These are phyloP conservation scores for Sugiyamaella pinicola DNA, from an alignment of 1,139 yeast species.

Conservation along the genomic window DNA sequence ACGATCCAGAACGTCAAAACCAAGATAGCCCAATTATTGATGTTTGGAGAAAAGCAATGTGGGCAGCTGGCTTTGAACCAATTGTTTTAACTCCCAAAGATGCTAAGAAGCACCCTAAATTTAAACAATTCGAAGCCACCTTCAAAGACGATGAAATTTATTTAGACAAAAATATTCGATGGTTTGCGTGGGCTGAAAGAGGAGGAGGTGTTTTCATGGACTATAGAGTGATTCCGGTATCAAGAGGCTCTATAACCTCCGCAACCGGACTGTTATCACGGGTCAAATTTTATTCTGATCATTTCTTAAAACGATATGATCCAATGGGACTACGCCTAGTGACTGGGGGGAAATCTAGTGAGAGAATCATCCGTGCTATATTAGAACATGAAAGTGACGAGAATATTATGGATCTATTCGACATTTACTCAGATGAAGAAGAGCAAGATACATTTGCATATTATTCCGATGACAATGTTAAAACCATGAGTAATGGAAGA, in stretches of 20 bases:
- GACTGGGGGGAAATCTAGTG: constrained; percentile 20
- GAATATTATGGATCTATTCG: constrained; percentile 23
- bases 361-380: constrained; percentile 23
- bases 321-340: constrained; percentile 27
- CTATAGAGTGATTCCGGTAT: constrained; percentile 35
- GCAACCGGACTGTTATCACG: constrained; percentile 19
- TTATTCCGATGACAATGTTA: constrained; percentile 30
- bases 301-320: constrained; percentile 23
- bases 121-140: constrained; percentile 23
- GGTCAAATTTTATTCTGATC: constrained; percentile 24
- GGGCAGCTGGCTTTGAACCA: constrained; percentile 41
- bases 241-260: constrained; percentile 16
- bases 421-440: constrained; percentile 24
- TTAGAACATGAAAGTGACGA: constrained; percentile 24
- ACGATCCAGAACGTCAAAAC: constrained; percentile 24
- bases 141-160: constrained; percentile 13
- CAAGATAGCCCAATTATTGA: constrained; percentile 28
- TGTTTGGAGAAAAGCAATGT: constrained; percentile 41
- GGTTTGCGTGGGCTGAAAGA: constrained; percentile 37
- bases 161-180: constrained; percentile 22
- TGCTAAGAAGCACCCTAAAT: constrained; percentile 31
- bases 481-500: constrained; percentile 25
- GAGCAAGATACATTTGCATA: constrained; percentile 32
- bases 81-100: constrained; percentile 33
- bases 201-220: constrained; percentile 39